Conservation (phyloP, 495 filamentous ascomycete species). For the Penicillium pulvis region DNA sequence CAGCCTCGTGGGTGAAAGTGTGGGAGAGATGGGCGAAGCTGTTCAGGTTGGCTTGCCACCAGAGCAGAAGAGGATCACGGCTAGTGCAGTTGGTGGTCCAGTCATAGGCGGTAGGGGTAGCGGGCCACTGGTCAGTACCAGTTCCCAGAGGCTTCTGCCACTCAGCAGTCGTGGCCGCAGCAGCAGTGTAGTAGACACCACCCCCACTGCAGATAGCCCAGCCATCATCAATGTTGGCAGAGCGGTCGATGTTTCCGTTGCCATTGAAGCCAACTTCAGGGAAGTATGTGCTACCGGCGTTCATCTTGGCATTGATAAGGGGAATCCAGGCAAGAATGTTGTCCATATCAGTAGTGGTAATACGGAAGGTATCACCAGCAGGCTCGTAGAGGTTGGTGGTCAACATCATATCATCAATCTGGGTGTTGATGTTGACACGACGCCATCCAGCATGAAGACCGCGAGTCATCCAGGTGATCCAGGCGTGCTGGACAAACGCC, state of each 20-base stretch:
- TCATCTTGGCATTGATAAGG: constrained; percentile 53
- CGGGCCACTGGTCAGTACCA: constrained; percentile 57
- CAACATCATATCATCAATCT: constrained; percentile 67
- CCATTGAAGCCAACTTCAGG: constrained; percentile 63
- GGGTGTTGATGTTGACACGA: constrained; percentile 58
- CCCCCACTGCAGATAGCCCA: constrained; percentile 33
- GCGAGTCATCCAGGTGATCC: constrained; percentile 63
- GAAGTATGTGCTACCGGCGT: constrained; percentile 55
- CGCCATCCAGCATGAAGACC: constrained; percentile 59
- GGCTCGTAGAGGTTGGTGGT: constrained; percentile 55
- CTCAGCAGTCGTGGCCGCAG: constrained; percentile 53
- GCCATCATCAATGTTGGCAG: constrained; percentile 39
- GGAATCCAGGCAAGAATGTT: constrained; percentile 52
- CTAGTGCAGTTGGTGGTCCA: constrained; percentile 52
- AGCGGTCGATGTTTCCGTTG: constrained; percentile 59
- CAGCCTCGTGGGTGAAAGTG: constrained; percentile 62
- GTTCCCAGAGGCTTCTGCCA: constrained; percentile 60
- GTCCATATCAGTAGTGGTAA: constrained; percentile 51
- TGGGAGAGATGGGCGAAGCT: constrained; percentile 60
- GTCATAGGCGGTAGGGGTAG: constrained; percentile 42
- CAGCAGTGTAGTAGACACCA: constrained; percentile 39
- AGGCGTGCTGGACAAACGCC: constrained; percentile 62
- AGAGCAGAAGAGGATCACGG: constrained; percentile 51
- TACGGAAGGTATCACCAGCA: constrained; percentile 48
- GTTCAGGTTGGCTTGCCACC: constrained; percentile 56